Evolutionary conservation across 495 filamentous ascomycete species (phyloP), one percentile per base, ranked within the genome.

Genomic region (Aspergillus cristatus): DNA sequence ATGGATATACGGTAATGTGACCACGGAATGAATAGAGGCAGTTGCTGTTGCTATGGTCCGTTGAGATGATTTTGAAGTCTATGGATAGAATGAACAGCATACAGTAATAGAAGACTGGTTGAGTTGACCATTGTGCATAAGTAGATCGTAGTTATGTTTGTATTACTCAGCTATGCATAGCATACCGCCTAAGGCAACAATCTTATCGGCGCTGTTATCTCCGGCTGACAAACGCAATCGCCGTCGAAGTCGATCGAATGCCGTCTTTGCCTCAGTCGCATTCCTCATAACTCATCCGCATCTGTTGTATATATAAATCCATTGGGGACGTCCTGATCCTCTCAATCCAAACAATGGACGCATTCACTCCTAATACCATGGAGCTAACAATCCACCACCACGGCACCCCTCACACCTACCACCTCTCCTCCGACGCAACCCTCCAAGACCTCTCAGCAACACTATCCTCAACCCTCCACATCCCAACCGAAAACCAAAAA

Each of bases 401-500:
- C 51, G 72, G 75, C 54, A 88, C 58, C 34, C 79, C 85, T 3
- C 80, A 82, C 5, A 86, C 78, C 14, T 79, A 88, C 22, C 82
- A 54, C 2, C 60, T 76, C 40, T 76, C 71, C 17, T 70, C 78
- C 10, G 82, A 72, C 58, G 79, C 89, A 45, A 91, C 83, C 41
- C 70, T 84, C 30, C 59, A 70, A 54, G 81, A 86, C 62, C 81
- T 91, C 42, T 68, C 75, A 17, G 38, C 61, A 35, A 48, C 54
- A 17, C 70, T 84, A 45, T 55, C 76, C 34, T 46, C 53, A 16
- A 53, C 47, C 18, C 68, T 89, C 18, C 70, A 70, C 37, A 80
- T 91, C 40, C 81, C 84, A 3, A 44, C 62, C 16, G 48, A 66
- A 7, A 80, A 87, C 59, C 85, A 89, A 54, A 89, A 88, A 51